phyloP scores from a whole-genome alignment of 129 eudicot genomes.

The Helianthus tuberosus region DNA sequence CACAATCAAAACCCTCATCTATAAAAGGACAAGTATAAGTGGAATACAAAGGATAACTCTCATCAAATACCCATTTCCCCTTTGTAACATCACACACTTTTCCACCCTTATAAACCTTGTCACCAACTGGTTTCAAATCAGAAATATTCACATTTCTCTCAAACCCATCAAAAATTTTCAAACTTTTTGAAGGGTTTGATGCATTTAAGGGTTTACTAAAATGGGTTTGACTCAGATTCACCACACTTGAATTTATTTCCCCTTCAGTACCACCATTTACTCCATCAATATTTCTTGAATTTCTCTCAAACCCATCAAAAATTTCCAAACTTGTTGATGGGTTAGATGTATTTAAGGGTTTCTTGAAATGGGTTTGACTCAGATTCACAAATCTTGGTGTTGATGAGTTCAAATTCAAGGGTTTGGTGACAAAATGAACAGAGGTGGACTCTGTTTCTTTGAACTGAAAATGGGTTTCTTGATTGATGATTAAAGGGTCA shows the following conservation, averaged over 20 bases:
- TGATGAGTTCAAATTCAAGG: constrained; percentile 35
- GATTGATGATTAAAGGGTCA: constrained; percentile 36
- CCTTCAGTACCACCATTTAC: constrained; percentile 26
- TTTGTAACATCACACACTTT: constrained; percentile 64
- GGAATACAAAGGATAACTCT: constrained; percentile 70
- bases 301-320: constrained; percentile 24
- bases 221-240: constrained; percentile 41
- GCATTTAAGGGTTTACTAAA: constrained; percentile 38
- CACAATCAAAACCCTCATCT: constrained; percentile 88
- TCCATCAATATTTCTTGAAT: constrained; percentile 16
- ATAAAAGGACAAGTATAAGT: constrained; percentile 69
- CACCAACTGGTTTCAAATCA: constrained; percentile 20
- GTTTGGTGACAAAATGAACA: background rate
- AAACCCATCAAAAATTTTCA: constrained; percentile 16
- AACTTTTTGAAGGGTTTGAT: constrained; percentile 35
- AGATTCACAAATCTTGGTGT: constrained; percentile 1
- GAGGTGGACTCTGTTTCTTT: constrained; percentile 18
- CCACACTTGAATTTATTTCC: background rate
- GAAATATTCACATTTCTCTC: constrained; percentile 30
- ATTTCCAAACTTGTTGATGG: constrained; percentile 17
- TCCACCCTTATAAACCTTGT: constrained; percentile 13
- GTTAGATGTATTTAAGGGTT: constrained; percentile 46
- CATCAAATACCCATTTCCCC: constrained; percentile 90
- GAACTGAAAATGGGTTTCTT: constrained; percentile 46
- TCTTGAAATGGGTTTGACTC: constrained; percentile 40